Base-by-base conservation (phyloP, 805 yeast species). In the Ogataea siamensis region DNA sequence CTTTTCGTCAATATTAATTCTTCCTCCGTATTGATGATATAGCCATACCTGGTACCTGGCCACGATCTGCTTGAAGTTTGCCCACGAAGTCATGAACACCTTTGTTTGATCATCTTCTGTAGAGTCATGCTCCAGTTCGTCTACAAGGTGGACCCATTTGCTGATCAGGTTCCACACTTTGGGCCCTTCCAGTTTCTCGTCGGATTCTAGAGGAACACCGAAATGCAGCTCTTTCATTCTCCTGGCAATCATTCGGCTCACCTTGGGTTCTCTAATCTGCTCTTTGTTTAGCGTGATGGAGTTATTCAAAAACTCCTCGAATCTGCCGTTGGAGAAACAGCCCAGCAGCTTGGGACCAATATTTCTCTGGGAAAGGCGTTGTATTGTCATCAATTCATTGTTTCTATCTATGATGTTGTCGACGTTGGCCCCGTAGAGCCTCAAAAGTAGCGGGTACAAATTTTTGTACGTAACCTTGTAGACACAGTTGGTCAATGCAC, bases 171-270 rank as follows among this genome's bases (percentile, higher is more conserved):
- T 59, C 91, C 95, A 88, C 7, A 76, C 72, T 33, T 70, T 67
- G 0, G 98, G 85, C 1, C 93, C 84, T 10, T 57, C 57, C 5
- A 57, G 58, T 29, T 68, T 65, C 52, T 88, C 96, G 3, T 63
- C 64, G 2, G 62, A 58, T 15, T 76, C 72, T 36, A 93, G 64
- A 10, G 76, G 78, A 14, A 93, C 80, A 53, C 91, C 89, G 40
- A 71, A 71, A 57, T 93, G 99, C 39, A 93, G 70, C 50, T 93
- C 97, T 55, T 89, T 83, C 98, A 93, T 93, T 67, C 99, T 81
- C 68, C 95, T 79, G 10, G 96, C 97, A 47, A 93, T 82, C 68
- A 86, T 83, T 47, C 82, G 80, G 32, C 88, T 78, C 13, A 85
- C 80, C 19, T 78, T 80, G 45, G 87, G 79, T 46, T 80, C 79